Percentiles rank a stretch among this genome's conserved stretches.
Evolutionary conservation across 441 rosid genomes (phyloP).

Genomic region (Erysimum pusillum): DNA sequence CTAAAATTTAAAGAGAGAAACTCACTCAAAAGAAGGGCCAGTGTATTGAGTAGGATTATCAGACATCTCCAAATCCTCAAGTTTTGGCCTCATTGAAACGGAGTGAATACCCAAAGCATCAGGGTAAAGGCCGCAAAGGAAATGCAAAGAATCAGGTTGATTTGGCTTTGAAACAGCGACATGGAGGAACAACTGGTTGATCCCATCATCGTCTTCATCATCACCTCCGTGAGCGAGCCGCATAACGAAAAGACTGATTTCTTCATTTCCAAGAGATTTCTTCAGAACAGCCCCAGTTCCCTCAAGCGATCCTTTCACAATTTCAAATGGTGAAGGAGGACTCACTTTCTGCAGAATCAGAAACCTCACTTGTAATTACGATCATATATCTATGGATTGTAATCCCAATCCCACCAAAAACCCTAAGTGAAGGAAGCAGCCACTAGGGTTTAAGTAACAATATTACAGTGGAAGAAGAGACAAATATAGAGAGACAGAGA

Average conservation of each 20-base stretch:
- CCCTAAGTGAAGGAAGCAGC: conserved; percentile 21
- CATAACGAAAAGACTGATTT: conserved; percentile 72
- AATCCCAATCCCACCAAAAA: conserved; percentile 13
- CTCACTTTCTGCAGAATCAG: conserved; percentile 67
- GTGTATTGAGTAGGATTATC: conserved; percentile 58
- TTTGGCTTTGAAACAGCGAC: conserved; percentile 80
- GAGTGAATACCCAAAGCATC: conserved; percentile 92
- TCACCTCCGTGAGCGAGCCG: conserved; percentile 64
- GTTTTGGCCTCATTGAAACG: conserved; percentile 73
- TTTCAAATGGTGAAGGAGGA: conserved; percentile 74
- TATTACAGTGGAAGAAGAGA: not conserved
- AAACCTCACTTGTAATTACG: no score
- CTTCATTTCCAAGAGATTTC: conserved; percentile 69
- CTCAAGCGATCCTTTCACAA: conserved; percentile 78
- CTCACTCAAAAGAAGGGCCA: conserved; percentile 84
- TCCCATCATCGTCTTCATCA: conserved; percentile 64
- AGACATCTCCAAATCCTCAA: conserved; percentile 49
- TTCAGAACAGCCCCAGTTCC: conserved; percentile 72
- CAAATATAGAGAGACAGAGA: conserved; percentile 14
- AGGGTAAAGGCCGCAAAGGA: conserved; percentile 85
- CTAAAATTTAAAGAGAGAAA: not conserved
- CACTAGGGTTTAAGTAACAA: conserved; percentile 35
- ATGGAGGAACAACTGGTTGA: conserved; percentile 82
- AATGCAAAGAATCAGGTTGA: conserved; percentile 65
- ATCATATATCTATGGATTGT: not conserved